These are phyloP conservation scores for Saururus chinensis DNA, from an alignment of 164 flowering plant species.

Conservation along the genomic window DNA sequence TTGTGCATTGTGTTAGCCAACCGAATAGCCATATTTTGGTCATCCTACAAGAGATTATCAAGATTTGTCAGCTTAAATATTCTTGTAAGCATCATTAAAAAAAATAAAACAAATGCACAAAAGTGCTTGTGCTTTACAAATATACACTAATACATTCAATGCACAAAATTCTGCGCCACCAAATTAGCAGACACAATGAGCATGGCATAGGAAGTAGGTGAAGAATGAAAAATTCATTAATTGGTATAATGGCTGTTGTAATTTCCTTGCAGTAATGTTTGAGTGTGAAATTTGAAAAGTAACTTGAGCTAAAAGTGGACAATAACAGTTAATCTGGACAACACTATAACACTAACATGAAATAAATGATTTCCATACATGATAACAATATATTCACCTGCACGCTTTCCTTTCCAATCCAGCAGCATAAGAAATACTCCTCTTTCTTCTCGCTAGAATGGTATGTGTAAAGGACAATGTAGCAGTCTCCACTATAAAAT, in stretches of 20 bases:
- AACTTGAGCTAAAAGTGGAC: neutral
- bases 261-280: neutral
- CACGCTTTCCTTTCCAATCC: slow-evolving; percentile 92
- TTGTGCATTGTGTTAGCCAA: slow-evolving; percentile 80
- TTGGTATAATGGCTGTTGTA: neutral
- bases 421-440: slow-evolving; percentile 76
- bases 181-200: too few relatives aligned
- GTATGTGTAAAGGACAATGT: slow-evolving; percentile 85
- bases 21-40: slow-evolving; percentile 62
- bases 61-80: slow-evolving; percentile 1
- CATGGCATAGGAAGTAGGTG: neutral
- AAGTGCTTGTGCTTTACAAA: too few relatives aligned
- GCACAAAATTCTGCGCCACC: too few relatives aligned
- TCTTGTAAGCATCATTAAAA: neutral
- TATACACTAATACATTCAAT: too few relatives aligned
- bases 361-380: neutral
- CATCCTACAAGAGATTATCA: slow-evolving; percentile 50
- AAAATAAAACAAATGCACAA: neutral
- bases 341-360: neutral
- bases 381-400: slow-evolving; percentile 35
- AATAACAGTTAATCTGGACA: neutral
- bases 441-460: slow-evolving; percentile 90
- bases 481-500: slow-evolving; percentile 96
- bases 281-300: neutral
- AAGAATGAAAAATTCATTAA: neutral